Base-by-base conservation (phyloP, 2,329 filamentous ascomycete genomes). In the Huntiella abstrusa region DNA sequence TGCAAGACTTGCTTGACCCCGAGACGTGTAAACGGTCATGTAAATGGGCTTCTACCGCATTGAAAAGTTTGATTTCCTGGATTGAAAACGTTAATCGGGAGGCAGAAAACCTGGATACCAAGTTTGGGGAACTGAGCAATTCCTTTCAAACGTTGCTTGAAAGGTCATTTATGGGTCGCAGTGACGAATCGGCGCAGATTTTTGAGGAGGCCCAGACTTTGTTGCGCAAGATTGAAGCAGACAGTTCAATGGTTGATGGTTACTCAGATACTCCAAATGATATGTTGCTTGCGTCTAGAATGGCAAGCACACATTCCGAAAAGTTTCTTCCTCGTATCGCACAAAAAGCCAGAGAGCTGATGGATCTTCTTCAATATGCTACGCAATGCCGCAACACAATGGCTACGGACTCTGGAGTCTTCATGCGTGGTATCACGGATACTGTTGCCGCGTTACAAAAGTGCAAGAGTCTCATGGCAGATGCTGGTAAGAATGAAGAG, bases 191-290 rank as follows among this genome's bases (percentile, higher is more conserved):
- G 4, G 61, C 66, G 16, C 76, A 80, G 51, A 65, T 94, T 5
- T 67, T 91, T 43, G 73, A 85, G 51, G 91, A 96, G 58, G 85
- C 96, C 38, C 80, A 88, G 57, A 80, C 83, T 0, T 70, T 96
- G 47, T 78, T 79, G 44, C 85, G 77, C 55, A 95, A 95, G 62
- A 82, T 98, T 43, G 77, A 79, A 41, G 83, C 80, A 4, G 91
- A 96, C 60, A 83, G 85, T 56, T 80, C 86, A 53, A 79, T 83
- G 53, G 75, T 85, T 8, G 65, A 85, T 39, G 70, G 72, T 4
- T 78, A 86, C 52, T 66, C 75, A 1, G 74, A 75, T 52, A 77
- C 77, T 36, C 65, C 77, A 53, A 65, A 67, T 34, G 75, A 76
- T 52, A 56, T 77, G 12, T 64, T 69, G 1, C 74, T 77, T 54